Evolutionary conservation across 192 early-diverging fungal species (phyloP), one percentile per base, ranked within the genome.

Genomic region (Endogone sp.): DNA sequence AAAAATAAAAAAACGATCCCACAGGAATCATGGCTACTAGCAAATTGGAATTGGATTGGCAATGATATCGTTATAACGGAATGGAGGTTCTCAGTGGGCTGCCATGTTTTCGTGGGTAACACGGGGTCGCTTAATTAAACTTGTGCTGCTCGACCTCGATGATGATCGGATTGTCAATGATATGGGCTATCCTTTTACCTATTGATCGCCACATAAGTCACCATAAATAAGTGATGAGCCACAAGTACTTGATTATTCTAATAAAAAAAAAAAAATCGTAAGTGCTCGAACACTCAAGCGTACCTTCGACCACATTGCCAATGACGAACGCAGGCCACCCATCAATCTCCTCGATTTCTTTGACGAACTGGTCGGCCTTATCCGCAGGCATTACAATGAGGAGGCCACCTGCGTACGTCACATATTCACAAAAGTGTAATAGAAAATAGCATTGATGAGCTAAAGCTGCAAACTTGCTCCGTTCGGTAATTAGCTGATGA

Each of bases 261-360:
- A n/a, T n/a, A n/a, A n/a, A n/a, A n/a, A n/a, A n/a, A n/a, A n/a
- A n/a, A n/a, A n/a, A n/a, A n/a, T n/a, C n/a, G n/a, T n/a, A n/a
- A n/a, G n/a, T n/a, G n/a, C n/a, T n/a, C n/a, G n/a, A n/a, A n/a
- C n/a, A n/a, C n/a, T n/a, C n/a, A n/a, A n/a, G 16, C 1, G 1
- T 49, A 60, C 59, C 59, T 60, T 23, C 22, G 59, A 60, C 24
- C 22, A 60, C 59, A 28, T 60, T 28, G 8, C 59, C 59, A 28
- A 60, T 28, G 59, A 60, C 27, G 1, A 23, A 60, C 27, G 59
- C 22, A 23, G 59, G 59, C 59, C 59, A 60, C 10, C 59, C 59
- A 1, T 60, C 59, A 22, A 60, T 8, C 27, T 23, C 59, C 21
- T 60, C 59, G 10, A 60, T 60, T 60, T 60, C 59, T 60, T 60